phyloP scores from a whole-genome alignment of 1,284 basidiomycete species.

The Apiotrichum mycotoxinovorans region DNA sequence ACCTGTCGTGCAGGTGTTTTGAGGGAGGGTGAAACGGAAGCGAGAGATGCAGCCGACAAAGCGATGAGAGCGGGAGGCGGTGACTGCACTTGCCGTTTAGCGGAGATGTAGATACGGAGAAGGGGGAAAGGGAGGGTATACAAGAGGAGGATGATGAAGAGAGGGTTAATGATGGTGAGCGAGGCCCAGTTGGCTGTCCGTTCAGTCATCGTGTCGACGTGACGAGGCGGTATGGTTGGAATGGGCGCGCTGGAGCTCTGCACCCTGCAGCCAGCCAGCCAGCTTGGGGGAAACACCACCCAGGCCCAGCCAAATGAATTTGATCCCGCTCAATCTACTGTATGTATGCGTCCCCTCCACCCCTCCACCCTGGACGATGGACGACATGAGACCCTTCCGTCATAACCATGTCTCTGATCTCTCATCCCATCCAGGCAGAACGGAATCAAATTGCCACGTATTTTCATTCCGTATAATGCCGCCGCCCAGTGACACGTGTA shows the following conservation, averaged over 20 bases:
- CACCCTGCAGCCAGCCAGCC: not conserved
- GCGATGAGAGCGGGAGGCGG: not conserved
- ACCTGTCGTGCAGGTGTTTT: not conserved
- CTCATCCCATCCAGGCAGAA: not conserved
- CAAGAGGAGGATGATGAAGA: not conserved
- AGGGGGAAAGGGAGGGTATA: not conserved
- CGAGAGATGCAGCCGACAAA: too few relatives aligned
- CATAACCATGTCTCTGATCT: too few relatives aligned
- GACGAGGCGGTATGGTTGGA: not conserved
- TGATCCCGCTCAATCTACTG: not conserved
- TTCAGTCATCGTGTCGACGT: conserved; percentile 1
- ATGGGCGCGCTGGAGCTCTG: too few relatives aligned
- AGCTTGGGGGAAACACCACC: not conserved
- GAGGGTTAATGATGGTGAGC: not conserved
- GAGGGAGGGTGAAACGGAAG: not conserved
- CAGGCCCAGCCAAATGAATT: too few relatives aligned
- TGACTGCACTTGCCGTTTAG: not conserved
- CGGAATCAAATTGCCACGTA: not conserved
- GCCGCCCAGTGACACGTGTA: not conserved
- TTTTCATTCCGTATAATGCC: not conserved
- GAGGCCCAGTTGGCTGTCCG: not conserved
- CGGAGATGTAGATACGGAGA: not conserved
- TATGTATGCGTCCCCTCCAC: not conserved
- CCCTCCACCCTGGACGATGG: not conserved
- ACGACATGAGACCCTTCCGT: too few relatives aligned